These are phyloP conservation scores for Exophiala viscosa DNA, from an alignment of 2,329 filamentous ascomycete genomes.

Conservation along the genomic window DNA sequence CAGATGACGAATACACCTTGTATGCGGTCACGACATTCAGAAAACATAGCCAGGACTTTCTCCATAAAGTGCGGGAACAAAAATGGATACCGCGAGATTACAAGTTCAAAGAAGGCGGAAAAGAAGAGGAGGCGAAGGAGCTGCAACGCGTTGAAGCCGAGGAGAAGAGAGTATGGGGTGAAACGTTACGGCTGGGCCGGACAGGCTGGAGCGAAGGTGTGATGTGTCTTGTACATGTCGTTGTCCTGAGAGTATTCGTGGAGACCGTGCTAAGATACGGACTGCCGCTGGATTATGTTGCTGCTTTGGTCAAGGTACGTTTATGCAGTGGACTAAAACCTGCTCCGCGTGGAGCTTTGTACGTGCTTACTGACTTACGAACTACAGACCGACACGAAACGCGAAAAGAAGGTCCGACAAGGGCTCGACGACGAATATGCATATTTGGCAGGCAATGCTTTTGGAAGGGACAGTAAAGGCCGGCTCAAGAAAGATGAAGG, in stretches of 20 bases:
- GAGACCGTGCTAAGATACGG: conserved; percentile 97
- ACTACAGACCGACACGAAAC: conserved; percentile 73
- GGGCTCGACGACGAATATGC: conserved; percentile 80
- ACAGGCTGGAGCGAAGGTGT: conserved; percentile 96
- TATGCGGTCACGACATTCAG: conserved; percentile 91
- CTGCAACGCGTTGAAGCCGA: conserved; percentile 76
- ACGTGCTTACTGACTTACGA: conserved; percentile 5
- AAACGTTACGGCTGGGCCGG: conserved; percentile 78
- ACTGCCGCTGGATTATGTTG: conserved; percentile 83
- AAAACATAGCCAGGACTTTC: conserved; percentile 80
- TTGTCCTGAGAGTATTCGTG: conserved; percentile 89
- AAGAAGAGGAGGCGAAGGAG: conserved; percentile 84
- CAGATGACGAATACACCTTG: conserved; percentile 85
- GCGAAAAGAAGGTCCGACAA: conserved; percentile 72
- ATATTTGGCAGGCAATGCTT: conserved; percentile 90
- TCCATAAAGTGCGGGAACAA: conserved; percentile 86
- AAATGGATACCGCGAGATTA: conserved; percentile 95
- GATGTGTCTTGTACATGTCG: conserved; percentile 92
- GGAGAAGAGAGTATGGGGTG: conserved; percentile 87
- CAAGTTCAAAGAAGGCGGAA: conserved; percentile 85
- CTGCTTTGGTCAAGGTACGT: conserved; percentile 76
- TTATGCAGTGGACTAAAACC: not conserved
- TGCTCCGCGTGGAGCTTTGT: no score
- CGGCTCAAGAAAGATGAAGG: conserved; percentile 87
- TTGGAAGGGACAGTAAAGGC: conserved; percentile 90